Evolutionary conservation across 768 basidiomycete genomes (phyloP), one percentile per base, ranked within the genome.

Genomic region (Sutorius australiensis): DNA sequence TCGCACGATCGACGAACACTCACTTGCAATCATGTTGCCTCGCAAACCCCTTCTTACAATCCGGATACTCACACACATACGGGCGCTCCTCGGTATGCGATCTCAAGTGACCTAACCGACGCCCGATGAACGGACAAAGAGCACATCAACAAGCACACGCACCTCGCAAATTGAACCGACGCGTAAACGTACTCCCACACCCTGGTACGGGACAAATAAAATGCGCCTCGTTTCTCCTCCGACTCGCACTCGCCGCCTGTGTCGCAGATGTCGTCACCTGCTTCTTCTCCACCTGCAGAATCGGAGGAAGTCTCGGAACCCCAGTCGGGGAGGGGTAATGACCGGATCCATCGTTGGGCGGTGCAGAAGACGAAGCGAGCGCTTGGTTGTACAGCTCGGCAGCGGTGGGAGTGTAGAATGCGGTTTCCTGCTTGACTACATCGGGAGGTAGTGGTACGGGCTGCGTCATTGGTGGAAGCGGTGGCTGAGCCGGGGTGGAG

Each of bases 21-120:
- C 65, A 89, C 87, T 97, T 97, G 89, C 93, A 95, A 67, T 98
- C 94, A 69, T 98, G 94, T 68, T 95, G 92, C 41, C 94, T 81
- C 46, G 94, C 94, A 67, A 97, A 95, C 24, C 91, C 88, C 68
- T 97, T 98, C 67, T 88, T 89, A 70, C 94, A 98, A 30, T 92
- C 93, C 12, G 91, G 89, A 81, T 89, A 94, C 54, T 91, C 87
- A 69, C 94, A 97, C 54, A 91, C 82, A 71, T 92, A 98, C 34
- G 94, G 94, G 50, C 93, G 79, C 72, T 97, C 93, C 69, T 95
- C 93, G 8, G 93, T 95, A 71, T 98, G 94, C 16, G 94, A 95
- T 63, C 94, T 82, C 56, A 98, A 72, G 76, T 97, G 94, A 50
- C 94, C 94, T 88, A 71, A 12, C 51, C 7, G 1, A 38, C 16